A percentile compares a stretch with the other conserved stretches of the same genome.
phyloP scores from a whole-genome alignment of 1,284 basidiomycete species.

The Phenoliferia sp. region DNA sequence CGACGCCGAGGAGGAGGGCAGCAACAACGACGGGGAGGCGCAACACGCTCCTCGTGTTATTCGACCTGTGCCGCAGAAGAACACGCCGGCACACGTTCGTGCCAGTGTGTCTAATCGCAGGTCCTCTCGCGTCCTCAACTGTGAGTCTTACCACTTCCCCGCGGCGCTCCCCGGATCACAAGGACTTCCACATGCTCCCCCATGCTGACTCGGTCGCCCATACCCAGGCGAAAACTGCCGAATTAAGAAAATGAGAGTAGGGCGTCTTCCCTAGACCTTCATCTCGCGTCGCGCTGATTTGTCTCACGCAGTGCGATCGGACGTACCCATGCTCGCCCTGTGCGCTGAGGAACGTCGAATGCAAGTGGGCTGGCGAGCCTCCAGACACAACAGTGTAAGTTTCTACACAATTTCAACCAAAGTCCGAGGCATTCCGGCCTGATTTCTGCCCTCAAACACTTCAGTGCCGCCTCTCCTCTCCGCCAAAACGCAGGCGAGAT shows the following conservation, averaged over 20 bases:
- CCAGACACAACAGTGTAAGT: not conserved
- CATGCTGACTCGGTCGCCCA: not conserved
- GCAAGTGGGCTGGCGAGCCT: not conserved
- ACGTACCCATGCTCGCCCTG: constrained; percentile 8
- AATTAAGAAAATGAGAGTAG: not conserved
- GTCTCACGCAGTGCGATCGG: constrained; percentile 8
- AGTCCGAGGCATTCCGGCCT: not conserved
- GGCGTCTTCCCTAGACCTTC: not conserved
- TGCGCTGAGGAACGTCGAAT: not conserved
- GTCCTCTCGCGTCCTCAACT: not conserved
- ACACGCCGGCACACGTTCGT: too few relatives aligned
- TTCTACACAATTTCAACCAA: not conserved
- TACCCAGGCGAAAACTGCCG: not conserved
- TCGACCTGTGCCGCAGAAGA: too few relatives aligned
- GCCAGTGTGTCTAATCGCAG: too few relatives aligned
- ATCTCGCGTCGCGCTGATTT: not conserved
- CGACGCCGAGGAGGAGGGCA: too few relatives aligned
- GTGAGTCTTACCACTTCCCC: not conserved
- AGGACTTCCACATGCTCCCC: not conserved
- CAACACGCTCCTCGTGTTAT: too few relatives aligned
- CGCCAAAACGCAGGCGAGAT: constrained; percentile 7
- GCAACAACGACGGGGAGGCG: too few relatives aligned
- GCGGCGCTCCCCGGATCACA: not conserved
- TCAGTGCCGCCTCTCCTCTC: not conserved
- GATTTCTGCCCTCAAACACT: too few relatives aligned